A percentile compares a stretch with the other conserved stretches of the same genome.
These are phyloP conservation scores for Boletus subparvulus DNA, from an alignment of 768 basidiomycete genomes.

Conservation along the genomic window DNA sequence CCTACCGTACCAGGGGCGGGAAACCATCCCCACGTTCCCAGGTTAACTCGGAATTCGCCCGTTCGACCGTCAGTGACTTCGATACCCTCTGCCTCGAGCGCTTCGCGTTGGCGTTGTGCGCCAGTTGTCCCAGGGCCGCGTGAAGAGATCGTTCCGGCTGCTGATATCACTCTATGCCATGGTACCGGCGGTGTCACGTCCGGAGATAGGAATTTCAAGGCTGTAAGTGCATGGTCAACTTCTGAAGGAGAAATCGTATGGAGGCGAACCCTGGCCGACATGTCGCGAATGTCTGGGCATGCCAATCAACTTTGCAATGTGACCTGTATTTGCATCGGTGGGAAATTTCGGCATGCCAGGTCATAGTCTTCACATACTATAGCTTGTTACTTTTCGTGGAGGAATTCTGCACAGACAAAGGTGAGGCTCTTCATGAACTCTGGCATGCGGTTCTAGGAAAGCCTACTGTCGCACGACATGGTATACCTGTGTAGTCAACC, in stretches of 20 bases:
- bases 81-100: conserved; percentile 79
- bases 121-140: conserved; percentile 82
- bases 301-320: conserved; percentile 76
- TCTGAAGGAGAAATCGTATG: not conserved
- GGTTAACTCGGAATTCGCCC: conserved; percentile 59
- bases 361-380: conserved; percentile 45
- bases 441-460: not conserved
- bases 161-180: conserved; percentile 76
- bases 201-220: conserved; percentile 72
- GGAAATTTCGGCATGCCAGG: not conserved
- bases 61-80: conserved; percentile 59
- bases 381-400: conserved; percentile 65
- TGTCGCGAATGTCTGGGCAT: conserved; percentile 79
- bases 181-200: conserved; percentile 65
- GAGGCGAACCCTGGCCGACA: conserved; percentile 70
- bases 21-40: conserved; percentile 67
- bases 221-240: conserved; percentile 36
- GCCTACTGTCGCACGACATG: conserved; percentile 55
- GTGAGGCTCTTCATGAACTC: not conserved
- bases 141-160: conserved; percentile 74
- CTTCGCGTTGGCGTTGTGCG: conserved; percentile 72
- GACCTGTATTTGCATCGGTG: conserved; percentile 44
- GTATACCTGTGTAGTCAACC: conserved; percentile 55
- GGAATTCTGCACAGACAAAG: conserved; percentile 48
- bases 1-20: conserved; percentile 37